phyloP scores from a whole-genome alignment of 139 green algal species.

The Bryopsis sp. region DNA sequence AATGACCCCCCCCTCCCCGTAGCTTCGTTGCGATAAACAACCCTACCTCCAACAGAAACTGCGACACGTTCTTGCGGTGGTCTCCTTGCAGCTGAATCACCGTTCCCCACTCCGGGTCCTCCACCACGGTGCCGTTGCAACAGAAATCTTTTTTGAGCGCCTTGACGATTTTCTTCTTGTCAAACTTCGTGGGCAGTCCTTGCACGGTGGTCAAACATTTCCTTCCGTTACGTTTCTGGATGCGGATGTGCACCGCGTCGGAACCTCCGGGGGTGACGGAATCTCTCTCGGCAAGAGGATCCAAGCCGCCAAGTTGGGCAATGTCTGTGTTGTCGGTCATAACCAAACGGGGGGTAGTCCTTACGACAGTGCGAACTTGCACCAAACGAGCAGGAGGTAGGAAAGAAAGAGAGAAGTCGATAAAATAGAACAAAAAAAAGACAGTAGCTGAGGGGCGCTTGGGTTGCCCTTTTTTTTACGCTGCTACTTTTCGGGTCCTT shows the following conservation, averaged over 20 bases:
- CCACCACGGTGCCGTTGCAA: constrained; percentile 98
- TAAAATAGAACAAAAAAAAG: too few relatives aligned
- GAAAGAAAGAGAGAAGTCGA: too few relatives aligned
- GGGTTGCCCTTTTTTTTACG: too few relatives aligned
- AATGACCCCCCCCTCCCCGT: not conserved
- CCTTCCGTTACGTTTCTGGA: constrained; percentile 95
- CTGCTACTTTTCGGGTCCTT: too few relatives aligned
- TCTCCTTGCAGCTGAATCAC: constrained; percentile 98
- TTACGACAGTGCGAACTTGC: too few relatives aligned
- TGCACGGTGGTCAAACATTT: constrained; percentile 96
- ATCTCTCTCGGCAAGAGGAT: constrained; percentile 1
- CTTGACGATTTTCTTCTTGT: constrained; percentile 99
- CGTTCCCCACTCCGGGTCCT: constrained; percentile 88
- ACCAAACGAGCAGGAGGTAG: too few relatives aligned
- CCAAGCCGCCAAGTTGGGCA: not conserved
- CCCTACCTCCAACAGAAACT: constrained; percentile 74
- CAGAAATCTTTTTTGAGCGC: constrained; percentile 99
- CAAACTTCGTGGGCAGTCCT: constrained; percentile 80
- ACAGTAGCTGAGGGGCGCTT: too few relatives aligned
- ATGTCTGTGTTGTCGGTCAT: constrained; percentile 6
- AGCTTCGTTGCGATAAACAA: not conserved
- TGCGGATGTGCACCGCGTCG: constrained; percentile 79
- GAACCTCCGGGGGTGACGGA: not conserved
- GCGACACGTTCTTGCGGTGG: constrained; percentile 96
- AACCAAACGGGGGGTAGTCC: too few relatives aligned